These are phyloP conservation scores for Suillus discolor DNA, from an alignment of 768 basidiomycete genomes.

Conservation along the genomic window DNA sequence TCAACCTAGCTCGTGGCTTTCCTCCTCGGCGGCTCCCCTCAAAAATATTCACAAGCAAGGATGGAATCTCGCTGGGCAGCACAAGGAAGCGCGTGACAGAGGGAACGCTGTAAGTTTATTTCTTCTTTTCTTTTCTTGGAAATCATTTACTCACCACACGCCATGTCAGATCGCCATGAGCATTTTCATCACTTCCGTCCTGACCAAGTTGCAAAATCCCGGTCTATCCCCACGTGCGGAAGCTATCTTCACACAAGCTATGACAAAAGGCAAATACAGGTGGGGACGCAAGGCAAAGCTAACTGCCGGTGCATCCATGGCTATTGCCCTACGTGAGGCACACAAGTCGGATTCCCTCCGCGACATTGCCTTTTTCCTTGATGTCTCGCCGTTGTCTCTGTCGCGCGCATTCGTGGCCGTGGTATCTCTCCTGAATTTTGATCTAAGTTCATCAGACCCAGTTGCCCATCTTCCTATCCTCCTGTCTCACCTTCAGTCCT, in stretches of 20 bases:
- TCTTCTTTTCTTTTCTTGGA: conserved; percentile 11
- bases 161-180: conserved; percentile 58
- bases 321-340: conserved; percentile 72
- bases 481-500: conserved; percentile 50
- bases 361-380: conserved; percentile 69
- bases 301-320: conserved; percentile 67
- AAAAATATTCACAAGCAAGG: conserved; percentile 50
- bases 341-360: conserved; percentile 66
- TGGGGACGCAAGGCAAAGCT: conserved; percentile 79
- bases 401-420: conserved; percentile 58
- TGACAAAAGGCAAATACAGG: conserved; percentile 55
- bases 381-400: conserved; percentile 51
- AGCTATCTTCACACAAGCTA: conserved; percentile 69
- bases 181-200: conserved; percentile 61
- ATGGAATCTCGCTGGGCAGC: conserved; percentile 67
- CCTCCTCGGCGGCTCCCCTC: conserved; percentile 41
- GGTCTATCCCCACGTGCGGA: conserved; percentile 68
- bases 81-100: conserved; percentile 63
- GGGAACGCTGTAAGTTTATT: conserved; percentile 57
- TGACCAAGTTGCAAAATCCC: conserved; percentile 57
- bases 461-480: conserved; percentile 59
- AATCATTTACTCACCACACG: conserved; percentile 17
- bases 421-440: conserved; percentile 52
- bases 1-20: conserved; percentile 33
- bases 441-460: conserved; percentile 58